Base-by-base conservation (phyloP, 257 asterid species). In the Solanum sitiens region DNA sequence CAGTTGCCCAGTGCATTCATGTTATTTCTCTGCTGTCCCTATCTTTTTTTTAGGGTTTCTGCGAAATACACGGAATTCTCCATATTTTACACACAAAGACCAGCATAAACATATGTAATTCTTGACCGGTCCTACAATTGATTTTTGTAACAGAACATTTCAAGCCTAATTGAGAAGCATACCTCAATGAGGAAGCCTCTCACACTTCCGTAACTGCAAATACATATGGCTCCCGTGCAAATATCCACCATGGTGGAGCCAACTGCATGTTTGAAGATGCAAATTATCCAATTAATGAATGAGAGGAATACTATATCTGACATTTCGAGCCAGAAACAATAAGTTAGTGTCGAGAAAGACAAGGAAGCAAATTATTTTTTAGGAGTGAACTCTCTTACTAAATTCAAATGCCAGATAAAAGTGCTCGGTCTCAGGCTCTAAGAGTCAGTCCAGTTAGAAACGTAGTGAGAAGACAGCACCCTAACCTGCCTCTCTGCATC, bases 181-280 rank as follows among this genome's bases (percentile, higher is more conserved):
- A 95, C 98, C 98, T 95, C 98, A 92, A 93, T 87, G 97, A 94
- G 98, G 98, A 93, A 91, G 89, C 96, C 95, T 92, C 96, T 93
- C 96, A 93, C 89, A 92, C 90, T 92, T 92, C 87, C 94, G 91
- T 88, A 92, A 92, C 94, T 73, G 93, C 96, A 92, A 90, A 92
- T 89, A 88, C 87, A 89, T 82, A 68, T 91, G 90, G 95, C 95
- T 93, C 94, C 92, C 93, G 92, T 92, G 93, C 91, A 91, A 92
- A 88, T 86, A 91, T 96, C 93, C 94, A 93, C 93, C 88, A 91
- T 86, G 90, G 86, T 91, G 92, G 93, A 92, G 92, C 92, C 95
- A 92, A 93, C 95, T 95, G 98, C 98, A 95, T 92, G 93, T 92
- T 90, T 91, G 92, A 94, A 92, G 92, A 93, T 91, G 93, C 94